Percentiles rank a stretch among this genome's conserved stretches.
These are phyloP conservation scores for Colletotrichum sojae DNA, from an alignment of 2,329 filamentous ascomycete genomes.

Conservation along the genomic window DNA sequence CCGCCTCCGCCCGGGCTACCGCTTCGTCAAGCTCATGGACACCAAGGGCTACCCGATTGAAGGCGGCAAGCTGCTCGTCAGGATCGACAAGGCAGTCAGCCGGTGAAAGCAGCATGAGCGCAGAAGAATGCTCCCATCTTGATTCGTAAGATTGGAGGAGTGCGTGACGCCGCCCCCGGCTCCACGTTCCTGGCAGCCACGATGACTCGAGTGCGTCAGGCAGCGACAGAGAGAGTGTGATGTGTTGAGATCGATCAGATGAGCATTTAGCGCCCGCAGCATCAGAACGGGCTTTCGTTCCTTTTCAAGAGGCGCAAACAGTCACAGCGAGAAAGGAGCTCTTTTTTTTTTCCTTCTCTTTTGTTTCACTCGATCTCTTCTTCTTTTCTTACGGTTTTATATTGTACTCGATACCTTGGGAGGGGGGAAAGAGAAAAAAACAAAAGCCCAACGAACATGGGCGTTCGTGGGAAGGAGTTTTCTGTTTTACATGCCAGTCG, in stretches of 20 bases:
- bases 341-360: neutral
- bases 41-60: slow-evolving; percentile 58
- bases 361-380: neutral
- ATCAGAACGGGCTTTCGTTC: slow-evolving; percentile 7
- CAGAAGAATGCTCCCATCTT: neutral
- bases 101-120: slow-evolving; percentile 45
- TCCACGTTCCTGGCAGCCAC: slow-evolving; percentile 4
- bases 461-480: slow-evolving; percentile 17
- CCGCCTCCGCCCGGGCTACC: slow-evolving; percentile 68
- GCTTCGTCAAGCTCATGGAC: slow-evolving; percentile 67
- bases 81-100: slow-evolving; percentile 61
- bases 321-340: neutral
- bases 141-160: slow-evolving; percentile 2
- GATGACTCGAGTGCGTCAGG: neutral
- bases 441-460: slow-evolving; percentile 7
- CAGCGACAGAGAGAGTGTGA: neutral
- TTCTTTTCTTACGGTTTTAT: slow-evolving; percentile 3
- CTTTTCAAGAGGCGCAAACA: slow-evolving; percentile 16
- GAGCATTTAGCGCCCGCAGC: neutral
- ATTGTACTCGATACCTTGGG: slow-evolving; percentile 19
- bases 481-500: neutral
- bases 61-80: slow-evolving; percentile 66
- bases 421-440: neutral
- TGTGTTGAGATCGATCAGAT: slow-evolving; percentile 6
- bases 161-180: neutral